Base-by-base conservation (phyloP, 805 yeast genomes). In the Jamesozyma hellenica region DNA sequence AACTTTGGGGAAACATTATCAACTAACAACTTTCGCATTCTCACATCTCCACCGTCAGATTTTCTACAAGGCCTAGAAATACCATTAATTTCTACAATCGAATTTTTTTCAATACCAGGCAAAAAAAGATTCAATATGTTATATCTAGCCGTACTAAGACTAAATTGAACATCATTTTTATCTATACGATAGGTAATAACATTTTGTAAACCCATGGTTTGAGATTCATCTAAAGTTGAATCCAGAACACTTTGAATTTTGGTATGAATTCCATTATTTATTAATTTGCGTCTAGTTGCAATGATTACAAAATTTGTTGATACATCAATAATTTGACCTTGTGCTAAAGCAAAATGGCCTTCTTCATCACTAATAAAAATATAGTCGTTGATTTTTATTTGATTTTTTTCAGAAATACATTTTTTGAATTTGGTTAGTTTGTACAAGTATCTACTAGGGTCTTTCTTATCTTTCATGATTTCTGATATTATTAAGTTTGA, bases 361-460 rank as follows among this genome's bases (percentile, higher is more conserved):
- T 56, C 44, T 49, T 84, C 94, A 56, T 83, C 95, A 52, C 95
- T 86, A 1, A 87, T 64, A 13, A 82, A 67, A 1, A 88, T 71
- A 30, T 75, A 65, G 52, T 88, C 96, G 45, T 72, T 68, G 29
- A 67, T 64, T 0, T 64, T 38, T 2, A 86, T 50, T 42, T 80
- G 85, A 11, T 16, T 25, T 16, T 28, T 9, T 40, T 27, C 55
- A 3, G 25, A 12, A 8, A 25, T 38, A 4, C 28, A 6, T 9
- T 36, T 37, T 1, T 39, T 29, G 1, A 42, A 36, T 13, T 49
- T 26, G 4, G 58, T 60, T 51, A 80, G 75, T 0, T 72, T 67
- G 55, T 79, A 80, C 8, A 63, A 35, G 45, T 61, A 77, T 10
- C 52, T 46, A 10, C 48, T 51, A 7, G 47, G 42, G 10, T 44